Conservation (phyloP, 2,329 filamentous ascomycete genomes). For the Monilinia fructigena region DNA sequence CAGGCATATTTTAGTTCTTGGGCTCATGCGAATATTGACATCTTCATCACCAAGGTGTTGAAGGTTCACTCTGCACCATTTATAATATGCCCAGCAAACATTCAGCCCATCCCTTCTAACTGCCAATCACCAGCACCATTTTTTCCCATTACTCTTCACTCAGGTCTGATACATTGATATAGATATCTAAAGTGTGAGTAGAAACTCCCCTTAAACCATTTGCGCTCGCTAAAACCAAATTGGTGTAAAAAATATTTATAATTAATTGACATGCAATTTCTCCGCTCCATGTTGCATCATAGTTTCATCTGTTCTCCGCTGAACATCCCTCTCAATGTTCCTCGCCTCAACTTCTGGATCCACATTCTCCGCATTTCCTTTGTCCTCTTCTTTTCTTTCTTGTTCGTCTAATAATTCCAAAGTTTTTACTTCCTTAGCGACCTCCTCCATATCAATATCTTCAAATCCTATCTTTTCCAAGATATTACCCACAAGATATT, state of each 20-base stretch:
- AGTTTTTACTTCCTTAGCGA: conserved; percentile 48
- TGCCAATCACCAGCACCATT: too few relatives aligned
- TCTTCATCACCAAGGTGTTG: too few relatives aligned
- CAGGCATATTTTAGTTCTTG: neutral
- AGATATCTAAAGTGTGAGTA: too few relatives aligned
- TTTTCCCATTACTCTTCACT: too few relatives aligned
- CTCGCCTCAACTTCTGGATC: conserved; percentile 39
- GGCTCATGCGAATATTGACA: too few relatives aligned
- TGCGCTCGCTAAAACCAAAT: neutral
- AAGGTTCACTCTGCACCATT: too few relatives aligned
- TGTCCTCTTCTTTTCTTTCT: conserved; percentile 43
- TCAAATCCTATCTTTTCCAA: conserved; percentile 68
- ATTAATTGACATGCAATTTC: conserved; percentile 21
- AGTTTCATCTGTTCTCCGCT: conserved; percentile 18
- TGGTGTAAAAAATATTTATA: neutral
- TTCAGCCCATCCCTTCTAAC: too few relatives aligned
- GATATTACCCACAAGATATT: conserved; percentile 64
- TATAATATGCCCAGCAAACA: too few relatives aligned
- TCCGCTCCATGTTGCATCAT: conserved; percentile 22
- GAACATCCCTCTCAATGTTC: conserved; percentile 35
- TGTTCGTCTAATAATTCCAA: conserved; percentile 45
- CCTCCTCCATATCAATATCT: conserved; percentile 44
- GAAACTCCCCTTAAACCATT: neutral
- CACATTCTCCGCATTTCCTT: conserved; percentile 33
- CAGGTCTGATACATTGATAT: too few relatives aligned